Evolutionary conservation across 768 basidiomycete genomes (phyloP).

Genomic region (Mycena indigotica): DNA sequence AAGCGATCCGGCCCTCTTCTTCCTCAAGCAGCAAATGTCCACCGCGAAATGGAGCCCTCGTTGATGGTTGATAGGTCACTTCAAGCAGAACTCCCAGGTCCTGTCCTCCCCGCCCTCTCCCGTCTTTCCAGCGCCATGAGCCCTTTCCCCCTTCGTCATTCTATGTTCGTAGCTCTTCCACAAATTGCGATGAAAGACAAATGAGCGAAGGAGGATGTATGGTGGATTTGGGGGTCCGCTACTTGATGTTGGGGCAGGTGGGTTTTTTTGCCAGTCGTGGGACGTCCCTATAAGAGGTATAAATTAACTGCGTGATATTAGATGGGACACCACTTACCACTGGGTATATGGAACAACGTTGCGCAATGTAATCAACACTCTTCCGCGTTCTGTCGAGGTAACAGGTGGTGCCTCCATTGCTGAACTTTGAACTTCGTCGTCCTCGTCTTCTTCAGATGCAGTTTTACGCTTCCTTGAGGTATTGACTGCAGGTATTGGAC

Average conservation of each 20-base stretch:
- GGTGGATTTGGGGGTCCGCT: constrained; percentile 59
- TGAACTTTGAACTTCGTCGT: constrained; percentile 34
- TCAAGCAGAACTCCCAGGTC: constrained; percentile 87
- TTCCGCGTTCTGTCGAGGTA: constrained; percentile 51
- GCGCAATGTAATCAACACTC: constrained; percentile 82
- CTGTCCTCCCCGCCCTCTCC: constrained; percentile 78
- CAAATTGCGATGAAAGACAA: constrained; percentile 64
- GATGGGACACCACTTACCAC: constrained; percentile 54
- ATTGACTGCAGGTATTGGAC: constrained; percentile 50
- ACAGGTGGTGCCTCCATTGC: constrained; percentile 23
- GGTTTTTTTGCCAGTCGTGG: constrained; percentile 74
- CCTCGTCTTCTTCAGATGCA: constrained; percentile 42
- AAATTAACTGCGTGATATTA: neutral
- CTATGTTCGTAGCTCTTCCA: constrained; percentile 92
- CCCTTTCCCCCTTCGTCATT: constrained; percentile 90
- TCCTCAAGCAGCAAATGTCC: neutral
- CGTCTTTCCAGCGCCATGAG: constrained; percentile 61
- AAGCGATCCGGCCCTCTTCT: neutral
- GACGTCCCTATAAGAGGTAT: constrained; percentile 59
- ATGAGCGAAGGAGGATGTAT: constrained; percentile 77
- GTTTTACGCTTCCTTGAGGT: constrained; percentile 46
- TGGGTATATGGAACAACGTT: constrained; percentile 85
- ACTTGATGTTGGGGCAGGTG: constrained; percentile 53
- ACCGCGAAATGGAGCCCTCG: no score
- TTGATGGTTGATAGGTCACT: no score